phyloP scores from a whole-genome alignment of 306 rosid genomes.

The Myrica gale region DNA sequence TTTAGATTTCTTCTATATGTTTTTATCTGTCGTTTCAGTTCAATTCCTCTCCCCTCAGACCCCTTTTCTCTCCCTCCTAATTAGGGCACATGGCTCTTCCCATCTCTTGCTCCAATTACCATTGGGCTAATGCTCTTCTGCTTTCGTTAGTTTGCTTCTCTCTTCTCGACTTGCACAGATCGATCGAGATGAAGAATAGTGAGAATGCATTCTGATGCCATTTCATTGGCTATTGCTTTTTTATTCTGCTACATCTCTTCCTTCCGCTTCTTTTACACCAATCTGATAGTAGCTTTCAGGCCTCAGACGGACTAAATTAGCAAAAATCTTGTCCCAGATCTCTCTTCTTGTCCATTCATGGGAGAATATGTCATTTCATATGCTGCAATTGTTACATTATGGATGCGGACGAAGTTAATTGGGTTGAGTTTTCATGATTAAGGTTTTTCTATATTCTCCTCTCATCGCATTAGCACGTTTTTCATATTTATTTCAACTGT shows the following conservation, averaged over 20 bases:
- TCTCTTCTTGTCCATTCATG: not conserved
- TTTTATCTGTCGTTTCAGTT: not conserved
- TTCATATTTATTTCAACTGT: not conserved
- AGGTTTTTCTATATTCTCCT: conserved; percentile 4
- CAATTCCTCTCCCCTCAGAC: not conserved
- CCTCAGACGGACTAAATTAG: not conserved
- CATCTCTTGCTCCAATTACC: not conserved
- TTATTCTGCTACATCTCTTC: not conserved
- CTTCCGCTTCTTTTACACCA: not conserved
- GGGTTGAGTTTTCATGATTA: not conserved
- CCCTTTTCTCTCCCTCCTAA: not conserved
- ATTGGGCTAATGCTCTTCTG: not conserved
- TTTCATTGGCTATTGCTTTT: not conserved
- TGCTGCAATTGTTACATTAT: not conserved
- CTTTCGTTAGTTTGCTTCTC: not conserved
- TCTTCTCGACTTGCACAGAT: conserved; percentile 11
- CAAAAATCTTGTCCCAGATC: conserved; percentile 1
- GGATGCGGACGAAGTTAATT: not conserved
- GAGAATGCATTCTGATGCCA: conserved; percentile 3
- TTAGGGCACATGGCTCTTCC: not conserved
- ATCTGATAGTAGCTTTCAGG: not conserved
- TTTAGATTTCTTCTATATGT: conserved; percentile 42
- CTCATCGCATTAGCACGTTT: not conserved
- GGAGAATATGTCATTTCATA: not conserved
- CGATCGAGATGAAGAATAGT: conserved; percentile 27